Evolutionary conservation across 768 basidiomycete genomes (phyloP), one percentile per base, ranked within the genome.

Genomic region (Naganishia vaughanmartiniae): DNA sequence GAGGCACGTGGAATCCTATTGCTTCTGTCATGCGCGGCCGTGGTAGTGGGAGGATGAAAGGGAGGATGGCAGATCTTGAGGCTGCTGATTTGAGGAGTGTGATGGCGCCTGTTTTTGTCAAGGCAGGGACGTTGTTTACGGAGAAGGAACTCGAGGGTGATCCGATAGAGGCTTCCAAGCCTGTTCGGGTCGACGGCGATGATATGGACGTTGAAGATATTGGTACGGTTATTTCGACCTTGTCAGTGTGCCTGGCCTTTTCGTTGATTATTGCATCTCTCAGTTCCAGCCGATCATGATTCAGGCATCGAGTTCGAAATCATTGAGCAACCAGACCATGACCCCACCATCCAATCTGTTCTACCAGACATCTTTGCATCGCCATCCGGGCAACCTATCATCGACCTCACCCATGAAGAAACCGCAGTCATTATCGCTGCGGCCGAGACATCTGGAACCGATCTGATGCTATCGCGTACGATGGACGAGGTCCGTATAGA

Each of bases 41-140:
- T 19, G 70, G 70, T 9, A 56, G 12, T n/a, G 67, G 67, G 0
- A 46, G 54, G 54, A 54, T 68, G 48, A 33, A 36, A 28, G 39
- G 53, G 11, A 33, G 54, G 11, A 39, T 55, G 53, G 54, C 26
- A 21, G 67, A 68, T 45, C 54, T 68, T n/a, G 54, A 68, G 42
- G 55, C 46, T 2, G 67, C 54, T 11, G 67, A 57, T 68, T 45
- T 54, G 24, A 56, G 54, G 53, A 60, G 56, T 42, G 55, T 45
- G 53, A 54, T 60, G 46, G 56, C 78, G 4, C 78, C 80, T 15
- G 54, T 79, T 19, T 80, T 80, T 60, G 76, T 79, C 33, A 81
- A 78, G 70, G 80, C 78, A 53, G 79, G 80, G 46, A 78, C 79
- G 67, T 65, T 81, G 54, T 79, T 80, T 73, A 76, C 77, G 67